Evolutionary conservation across 2,329 filamentous ascomycete genomes (phyloP), one percentile per base, ranked within the genome.

Genomic region (Pseudogymnoascus sp.): DNA sequence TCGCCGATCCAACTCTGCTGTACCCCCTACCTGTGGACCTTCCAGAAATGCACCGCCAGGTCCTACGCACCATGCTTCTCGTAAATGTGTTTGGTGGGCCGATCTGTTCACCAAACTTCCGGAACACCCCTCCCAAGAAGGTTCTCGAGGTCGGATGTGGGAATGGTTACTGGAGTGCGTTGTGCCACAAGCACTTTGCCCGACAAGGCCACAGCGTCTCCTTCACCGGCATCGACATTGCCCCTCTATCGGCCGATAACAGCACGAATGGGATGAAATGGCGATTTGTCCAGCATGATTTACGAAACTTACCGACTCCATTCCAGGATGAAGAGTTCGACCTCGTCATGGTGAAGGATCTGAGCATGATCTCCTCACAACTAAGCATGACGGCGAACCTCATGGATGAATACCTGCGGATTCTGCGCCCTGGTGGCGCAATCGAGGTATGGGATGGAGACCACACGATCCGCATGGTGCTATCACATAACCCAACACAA

Each of bases 1-100:
- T 96, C 67, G 86, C 89, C 72, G 90, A 96, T 71, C 79, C 82
- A 7, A 80, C 83, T 1, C 77, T 90, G 31, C 78, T 85, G 6
- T 97, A 97, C 70, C 91, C 91, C n/a, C 80, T 97, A 1, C 93
- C 93, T 40, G 88, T 89, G 77, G 93, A 97, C 76, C 82, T 96
- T 42, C 80, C 87, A 42, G 93, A 97, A 76, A 83, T 96, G 59
- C 91, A 96, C 75, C 85, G 93, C 64, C 93, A 97, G 76, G 92
- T 87, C 59, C 79, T 97, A 63, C 86, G 91, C 65, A 96, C 93
- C 0, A 81, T 96, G 68, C 82, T 96, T 66, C 81, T 92, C 61
- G 88, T 91, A 68, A 86, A 91, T 71, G 83, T 96, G 35, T 92
- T 95, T 70, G 91, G 91, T 50, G 86, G 86, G 10, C 89, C 91